These are phyloP conservation scores for Colletotrichum sp. DNA, from an alignment of 2,329 filamentous ascomycete species.

Conservation along the genomic window DNA sequence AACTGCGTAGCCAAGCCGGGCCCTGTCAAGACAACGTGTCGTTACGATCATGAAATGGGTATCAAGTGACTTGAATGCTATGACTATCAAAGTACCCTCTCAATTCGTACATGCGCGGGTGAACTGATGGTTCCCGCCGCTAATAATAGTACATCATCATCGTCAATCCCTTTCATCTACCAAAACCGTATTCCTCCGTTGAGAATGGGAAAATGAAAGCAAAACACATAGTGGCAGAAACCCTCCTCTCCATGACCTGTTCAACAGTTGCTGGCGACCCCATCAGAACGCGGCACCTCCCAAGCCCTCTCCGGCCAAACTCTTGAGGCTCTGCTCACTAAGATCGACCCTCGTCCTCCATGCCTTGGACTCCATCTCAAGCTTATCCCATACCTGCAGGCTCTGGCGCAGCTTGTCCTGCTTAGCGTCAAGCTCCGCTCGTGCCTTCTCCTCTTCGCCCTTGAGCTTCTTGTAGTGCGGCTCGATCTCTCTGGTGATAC, in stretches of 20 bases:
- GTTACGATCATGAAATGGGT: not conserved
- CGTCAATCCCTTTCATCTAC: not conserved
- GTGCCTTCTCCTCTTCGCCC: constrained; percentile 63
- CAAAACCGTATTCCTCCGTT: not conserved
- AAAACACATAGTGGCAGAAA: not conserved
- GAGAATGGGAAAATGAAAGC: not conserved
- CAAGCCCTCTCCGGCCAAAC: constrained; percentile 59
- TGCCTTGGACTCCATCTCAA: constrained; percentile 58
- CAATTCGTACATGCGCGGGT: not conserved
- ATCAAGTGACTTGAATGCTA: not conserved
- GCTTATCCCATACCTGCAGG: constrained; percentile 57
- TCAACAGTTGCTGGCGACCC: not conserved
- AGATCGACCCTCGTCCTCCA: constrained; percentile 62
- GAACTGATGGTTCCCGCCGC: not conserved
- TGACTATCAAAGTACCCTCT: not conserved
- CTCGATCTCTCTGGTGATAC: constrained; percentile 59
- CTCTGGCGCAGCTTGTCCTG: constrained; percentile 61
- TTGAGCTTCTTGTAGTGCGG: constrained; percentile 57
- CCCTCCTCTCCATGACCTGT: not conserved
- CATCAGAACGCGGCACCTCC: constrained; percentile 59
- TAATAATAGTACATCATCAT: constrained; percentile 6
- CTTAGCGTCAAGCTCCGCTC: constrained; percentile 56
- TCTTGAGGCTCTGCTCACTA: constrained; percentile 62
- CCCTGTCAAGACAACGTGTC: not conserved
- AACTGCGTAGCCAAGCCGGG: not conserved